Evolutionary conservation across 2,329 filamentous ascomycete species (phyloP).

Genomic region (Fusarium guadeloupense): DNA sequence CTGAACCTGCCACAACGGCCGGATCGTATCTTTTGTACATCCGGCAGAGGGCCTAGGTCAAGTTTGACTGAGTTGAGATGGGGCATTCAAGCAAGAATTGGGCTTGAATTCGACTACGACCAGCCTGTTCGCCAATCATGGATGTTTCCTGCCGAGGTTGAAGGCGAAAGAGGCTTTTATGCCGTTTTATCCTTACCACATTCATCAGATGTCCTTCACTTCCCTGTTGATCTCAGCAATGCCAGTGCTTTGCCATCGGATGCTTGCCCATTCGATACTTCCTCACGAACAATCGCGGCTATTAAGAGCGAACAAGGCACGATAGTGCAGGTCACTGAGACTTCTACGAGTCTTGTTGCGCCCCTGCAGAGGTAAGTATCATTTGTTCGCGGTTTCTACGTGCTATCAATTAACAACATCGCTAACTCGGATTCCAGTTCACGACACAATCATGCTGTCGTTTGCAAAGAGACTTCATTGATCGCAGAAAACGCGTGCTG

Average conservation of each 20-base stretch:
- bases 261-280: conserved; percentile 59
- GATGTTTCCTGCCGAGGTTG: conserved; percentile 53
- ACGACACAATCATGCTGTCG: conserved; percentile 46
- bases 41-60: conserved; percentile 69
- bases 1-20: conserved; percentile 44
- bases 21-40: conserved; percentile 72
- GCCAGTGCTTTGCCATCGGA: conserved; percentile 55
- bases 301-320: conserved; percentile 48
- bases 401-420: background rate
- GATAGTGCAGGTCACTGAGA: conserved; percentile 65
- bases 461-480: conserved; percentile 42
- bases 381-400: background rate
- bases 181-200: conserved; percentile 61
- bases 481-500: conserved; percentile 56
- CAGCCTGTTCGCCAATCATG: conserved; percentile 62
- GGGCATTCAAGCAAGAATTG: conserved; percentile 75
- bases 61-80: conserved; percentile 74
- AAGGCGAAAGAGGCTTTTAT: conserved; percentile 37
- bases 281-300: conserved; percentile 62
- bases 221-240: conserved; percentile 59
- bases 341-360: conserved; percentile 53
- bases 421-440: conserved; percentile 39
- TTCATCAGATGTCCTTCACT: conserved; percentile 57
- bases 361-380: conserved; percentile 45
- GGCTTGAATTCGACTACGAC: conserved; percentile 62